phyloP scores from a whole-genome alignment of 148 eudicot genomes.

The Polygonum aviculare region DNA sequence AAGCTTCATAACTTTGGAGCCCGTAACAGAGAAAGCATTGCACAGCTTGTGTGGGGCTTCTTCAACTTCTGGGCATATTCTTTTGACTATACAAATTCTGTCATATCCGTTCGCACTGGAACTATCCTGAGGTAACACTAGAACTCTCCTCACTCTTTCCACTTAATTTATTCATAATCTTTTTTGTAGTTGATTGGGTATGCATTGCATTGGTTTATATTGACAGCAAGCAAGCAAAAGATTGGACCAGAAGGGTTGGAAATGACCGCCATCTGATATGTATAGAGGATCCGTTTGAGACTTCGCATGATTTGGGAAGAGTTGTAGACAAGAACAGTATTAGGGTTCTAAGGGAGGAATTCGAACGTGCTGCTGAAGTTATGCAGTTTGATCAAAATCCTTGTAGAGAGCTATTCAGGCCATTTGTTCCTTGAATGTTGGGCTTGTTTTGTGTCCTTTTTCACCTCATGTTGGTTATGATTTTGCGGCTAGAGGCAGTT shows the following conservation, averaged over 20 bases:
- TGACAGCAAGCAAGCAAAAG: conserved; percentile 70
- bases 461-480: neutral
- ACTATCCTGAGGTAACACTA: conserved; percentile 52
- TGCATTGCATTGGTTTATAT: neutral
- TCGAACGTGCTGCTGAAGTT: conserved; percentile 87
- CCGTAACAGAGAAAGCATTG: conserved; percentile 61
- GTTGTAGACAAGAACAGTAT: conserved; percentile 88
- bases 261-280: conserved; percentile 94
- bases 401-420: conserved; percentile 56
- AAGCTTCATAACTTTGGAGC: conserved; percentile 62
- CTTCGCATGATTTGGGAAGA: conserved; percentile 82
- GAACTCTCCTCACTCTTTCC: neutral
- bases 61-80: conserved; percentile 91
- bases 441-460: neutral
- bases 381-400: conserved; percentile 78
- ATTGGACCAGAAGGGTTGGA: conserved; percentile 94
- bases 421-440: conserved; percentile 36
- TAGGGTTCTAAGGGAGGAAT: conserved; percentile 80
- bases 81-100: conserved; percentile 79
- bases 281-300: conserved; percentile 94
- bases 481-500: neutral
- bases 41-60: conserved; percentile 79
- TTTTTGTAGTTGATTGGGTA: neutral
- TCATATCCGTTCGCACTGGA: conserved; percentile 79
- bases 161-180: neutral